Evolutionary conservation across 148 eudicot species (phyloP), one percentile per base, ranked within the genome.

Genomic region (Oxyria digyna): DNA sequence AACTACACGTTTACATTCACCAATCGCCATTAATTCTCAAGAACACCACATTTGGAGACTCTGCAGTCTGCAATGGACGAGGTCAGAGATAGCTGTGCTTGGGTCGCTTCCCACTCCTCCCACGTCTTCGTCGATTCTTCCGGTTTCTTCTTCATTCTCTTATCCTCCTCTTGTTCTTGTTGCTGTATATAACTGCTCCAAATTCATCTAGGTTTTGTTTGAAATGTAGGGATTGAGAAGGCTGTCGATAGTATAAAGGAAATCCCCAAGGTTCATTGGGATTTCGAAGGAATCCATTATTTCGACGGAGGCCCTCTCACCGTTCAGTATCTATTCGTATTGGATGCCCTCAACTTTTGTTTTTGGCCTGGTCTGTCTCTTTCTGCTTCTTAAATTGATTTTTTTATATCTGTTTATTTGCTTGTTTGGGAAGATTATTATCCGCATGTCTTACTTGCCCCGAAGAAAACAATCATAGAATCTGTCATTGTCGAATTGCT

Each of bases 231-330:
- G 37, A 78, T 89, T 52, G 91, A 89, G 89, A 85, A 83, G 55
- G 87, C 81, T 5, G 93, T 81, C 69, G 89, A 85, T 40, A 72
- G 69, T 17, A 76, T 89, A 33, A 79, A 82, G 43, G 85, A 82
- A 5, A 71, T 85, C 55, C 93, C 93, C 0, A 89, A 87, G 71
- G 86, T 91, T 40, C 82, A 84, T 72, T 89, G 93, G 97, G 85
- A 92, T 83, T 89, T 81, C 32, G 91, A 92, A 71, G 95, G 91
- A 72, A 87, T 89, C 73, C 97, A 92, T 67, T 92, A 85, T 70
- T 89, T 84, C 42, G 96, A 91, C n/a, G 75, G 78, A 9, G 81
- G 81, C 0, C 67, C 78, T 10, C 78, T 86, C 54, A 79, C 90
- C 59, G 87, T 91, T 71, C 96, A 89, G 80, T 89, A 89, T 73